phyloP scores from a whole-genome alignment of 129 eudicot genomes.

The Pseudognaphalium luteoalbum region DNA sequence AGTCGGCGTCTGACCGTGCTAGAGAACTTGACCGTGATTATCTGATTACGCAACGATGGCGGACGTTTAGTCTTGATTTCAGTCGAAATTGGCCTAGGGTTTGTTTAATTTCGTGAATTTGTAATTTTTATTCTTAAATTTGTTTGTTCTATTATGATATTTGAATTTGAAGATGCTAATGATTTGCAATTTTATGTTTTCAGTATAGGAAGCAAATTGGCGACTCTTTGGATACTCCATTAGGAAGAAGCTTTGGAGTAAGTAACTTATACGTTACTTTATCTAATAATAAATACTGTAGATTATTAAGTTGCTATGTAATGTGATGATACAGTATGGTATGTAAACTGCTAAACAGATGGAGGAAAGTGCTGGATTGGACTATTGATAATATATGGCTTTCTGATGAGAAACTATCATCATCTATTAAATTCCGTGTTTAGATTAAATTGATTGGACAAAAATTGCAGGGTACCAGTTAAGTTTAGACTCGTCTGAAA shows the following conservation, averaged over 20 bases:
- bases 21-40: conserved; percentile 78
- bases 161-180: neutral
- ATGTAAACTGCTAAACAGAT: neutral
- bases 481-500: neutral
- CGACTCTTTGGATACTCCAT: conserved; percentile 62
- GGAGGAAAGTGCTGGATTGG: neutral
- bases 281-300: too few species aligned
- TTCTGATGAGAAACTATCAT: too few species aligned
- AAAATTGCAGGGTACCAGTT: neutral
- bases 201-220: conserved; percentile 84
- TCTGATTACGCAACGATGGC: conserved; percentile 63
- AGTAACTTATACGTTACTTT: conserved; percentile 32
- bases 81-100: conserved; percentile 85
- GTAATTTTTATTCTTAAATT: neutral
- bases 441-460: neutral
- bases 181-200: conserved; percentile 15
- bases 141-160: neutral
- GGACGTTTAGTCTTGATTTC: conserved; percentile 67
- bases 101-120: conserved; percentile 10
- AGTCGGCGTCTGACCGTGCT: conserved; percentile 67
- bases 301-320: neutral
- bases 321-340: neutral
- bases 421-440: too few species aligned
- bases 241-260: conserved; percentile 75
- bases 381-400: neutral